These are phyloP conservation scores for Cyberlindnera samutprakarnensis DNA, from an alignment of 805 yeast genomes.

Conservation along the genomic window DNA sequence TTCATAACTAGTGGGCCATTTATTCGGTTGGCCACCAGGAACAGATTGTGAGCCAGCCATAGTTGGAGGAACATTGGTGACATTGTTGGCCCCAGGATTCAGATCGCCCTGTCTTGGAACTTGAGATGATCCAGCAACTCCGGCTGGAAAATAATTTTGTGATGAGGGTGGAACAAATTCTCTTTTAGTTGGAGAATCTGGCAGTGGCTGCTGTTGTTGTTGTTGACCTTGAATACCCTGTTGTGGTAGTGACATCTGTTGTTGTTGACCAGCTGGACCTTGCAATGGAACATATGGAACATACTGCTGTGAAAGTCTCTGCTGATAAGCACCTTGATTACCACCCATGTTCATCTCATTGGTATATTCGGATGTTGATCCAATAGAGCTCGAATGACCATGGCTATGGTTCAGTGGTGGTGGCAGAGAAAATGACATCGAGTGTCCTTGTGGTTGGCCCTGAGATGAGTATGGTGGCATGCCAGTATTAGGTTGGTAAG, in stretches of 20 bases:
- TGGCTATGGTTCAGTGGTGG: conserved; percentile 2
- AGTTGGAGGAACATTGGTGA: no score
- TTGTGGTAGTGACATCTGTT: conserved; percentile 8
- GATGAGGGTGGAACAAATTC: conserved; percentile 1
- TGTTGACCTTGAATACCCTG: no score
- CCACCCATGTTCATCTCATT: conserved; percentile 3
- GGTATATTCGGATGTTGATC: conserved; percentile 1
- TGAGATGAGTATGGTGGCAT: no score
- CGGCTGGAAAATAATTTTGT: neutral
- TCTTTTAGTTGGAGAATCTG: neutral
- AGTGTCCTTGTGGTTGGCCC: no score
- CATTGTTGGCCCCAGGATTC: no score
- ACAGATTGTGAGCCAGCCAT: no score
- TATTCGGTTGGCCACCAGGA: no score
- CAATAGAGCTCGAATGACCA: neutral
- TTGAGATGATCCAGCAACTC: neutral
- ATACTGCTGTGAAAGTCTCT: conserved; percentile 1
- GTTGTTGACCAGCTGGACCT: conserved; percentile 8
- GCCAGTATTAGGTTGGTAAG: no score
- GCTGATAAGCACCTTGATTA: no score
- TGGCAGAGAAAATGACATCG: conserved; percentile 3
- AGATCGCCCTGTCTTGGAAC: conserved; percentile 1
- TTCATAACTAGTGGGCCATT: no score
- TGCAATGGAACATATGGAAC: neutral
- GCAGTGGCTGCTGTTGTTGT: conserved; percentile 1